phyloP scores from a whole-genome alignment of 306 rosid genomes.

The Medicago ruthenica region DNA sequence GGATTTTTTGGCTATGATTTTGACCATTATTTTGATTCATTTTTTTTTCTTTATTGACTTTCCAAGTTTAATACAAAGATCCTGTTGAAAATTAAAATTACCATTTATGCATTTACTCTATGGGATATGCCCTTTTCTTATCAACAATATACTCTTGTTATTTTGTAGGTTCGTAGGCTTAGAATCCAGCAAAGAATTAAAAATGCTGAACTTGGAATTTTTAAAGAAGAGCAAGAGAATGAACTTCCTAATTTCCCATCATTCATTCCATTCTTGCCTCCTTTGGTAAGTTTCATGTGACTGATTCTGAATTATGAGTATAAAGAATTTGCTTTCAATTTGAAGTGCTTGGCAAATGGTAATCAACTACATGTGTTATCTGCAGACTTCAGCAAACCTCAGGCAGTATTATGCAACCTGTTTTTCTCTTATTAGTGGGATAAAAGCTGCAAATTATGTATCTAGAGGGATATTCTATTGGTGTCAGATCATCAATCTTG shows the following conservation, averaged over 20 bases:
- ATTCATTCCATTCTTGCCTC: slow-evolving; percentile 97
- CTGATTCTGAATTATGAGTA: slow-evolving; percentile 17
- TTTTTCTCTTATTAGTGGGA: slow-evolving; percentile 81
- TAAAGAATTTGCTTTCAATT: neutral
- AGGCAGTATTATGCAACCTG: slow-evolving; percentile 87
- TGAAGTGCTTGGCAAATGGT: slow-evolving; percentile 24
- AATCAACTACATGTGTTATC: slow-evolving; percentile 41
- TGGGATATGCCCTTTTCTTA: neutral
- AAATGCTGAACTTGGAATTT: slow-evolving; percentile 73
- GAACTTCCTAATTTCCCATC: slow-evolving; percentile 96
- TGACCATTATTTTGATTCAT: neutral
- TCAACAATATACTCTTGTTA: slow-evolving; percentile 2
- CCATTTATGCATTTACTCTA: neutral
- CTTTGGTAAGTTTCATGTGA: slow-evolving; percentile 67
- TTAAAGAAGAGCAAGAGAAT: slow-evolving; percentile 70
- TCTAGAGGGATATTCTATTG: slow-evolving; percentile 22
- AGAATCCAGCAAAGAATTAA: slow-evolving; percentile 92
- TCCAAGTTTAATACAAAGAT: neutral
- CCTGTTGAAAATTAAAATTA: slow-evolving; percentile 3
- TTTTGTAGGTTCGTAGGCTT: slow-evolving; percentile 89
- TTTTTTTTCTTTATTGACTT: neutral
- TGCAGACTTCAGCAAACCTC: slow-evolving; percentile 90
- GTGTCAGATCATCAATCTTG: neutral
- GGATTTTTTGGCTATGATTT: neutral
- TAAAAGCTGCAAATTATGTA: slow-evolving; percentile 2